Conservation (phyloP, 805 yeast species). For the Cyberlindnera amylophila region DNA sequence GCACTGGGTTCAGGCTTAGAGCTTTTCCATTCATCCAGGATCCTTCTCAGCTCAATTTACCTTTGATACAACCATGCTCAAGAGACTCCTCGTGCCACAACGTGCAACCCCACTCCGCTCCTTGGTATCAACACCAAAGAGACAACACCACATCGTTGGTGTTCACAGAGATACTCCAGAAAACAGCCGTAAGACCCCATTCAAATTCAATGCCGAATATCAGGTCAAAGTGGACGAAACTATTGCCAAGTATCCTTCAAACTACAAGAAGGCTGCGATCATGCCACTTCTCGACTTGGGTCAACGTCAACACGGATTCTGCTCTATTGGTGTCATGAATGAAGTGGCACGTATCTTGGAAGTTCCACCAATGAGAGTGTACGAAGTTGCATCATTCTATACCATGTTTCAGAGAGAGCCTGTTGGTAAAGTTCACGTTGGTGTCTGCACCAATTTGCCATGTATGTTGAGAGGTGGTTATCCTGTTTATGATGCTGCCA, state of each 20-base stretch:
- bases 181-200: constrained; percentile 65
- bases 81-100: not conserved
- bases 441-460: constrained; percentile 87
- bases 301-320: constrained; percentile 83
- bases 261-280: constrained; percentile 81
- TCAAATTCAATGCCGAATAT: constrained; percentile 69
- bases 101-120: not conserved
- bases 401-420: constrained; percentile 88
- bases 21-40: no score
- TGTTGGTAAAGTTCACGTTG: constrained; percentile 79
- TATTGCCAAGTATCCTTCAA: constrained; percentile 77
- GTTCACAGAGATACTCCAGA: constrained; percentile 72
- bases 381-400: constrained; percentile 88
- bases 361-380: constrained; percentile 93
- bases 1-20: no score
- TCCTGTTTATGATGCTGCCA: constrained; percentile 68
- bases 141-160: constrained; percentile 24
- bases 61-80: not conserved
- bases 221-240: constrained; percentile 64
- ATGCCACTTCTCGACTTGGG: constrained; percentile 87
- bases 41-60: no score
- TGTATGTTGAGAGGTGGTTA: constrained; percentile 84
- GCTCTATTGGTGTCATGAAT: constrained; percentile 85
- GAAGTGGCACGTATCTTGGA: constrained; percentile 80
- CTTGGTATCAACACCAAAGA: constrained; percentile 1